Base-by-base conservation (phyloP, 306 rosid species). In the Prosopis cineraria region DNA sequence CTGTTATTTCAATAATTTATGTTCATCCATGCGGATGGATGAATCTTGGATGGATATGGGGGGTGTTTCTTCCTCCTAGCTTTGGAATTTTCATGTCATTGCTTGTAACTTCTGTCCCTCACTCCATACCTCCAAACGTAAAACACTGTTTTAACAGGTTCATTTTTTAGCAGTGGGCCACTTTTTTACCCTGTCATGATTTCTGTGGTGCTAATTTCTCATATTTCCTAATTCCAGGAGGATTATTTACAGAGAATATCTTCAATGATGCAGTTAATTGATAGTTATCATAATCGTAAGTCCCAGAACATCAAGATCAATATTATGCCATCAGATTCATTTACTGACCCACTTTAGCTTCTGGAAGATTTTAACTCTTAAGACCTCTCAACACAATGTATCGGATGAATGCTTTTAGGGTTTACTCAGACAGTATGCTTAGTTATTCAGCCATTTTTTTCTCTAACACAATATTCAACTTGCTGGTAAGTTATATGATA, bases 261-360 rank as follows among this genome's bases (percentile, higher is more conserved):
- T 27, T 11, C 19, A 43, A 40, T 19, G 45, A 53, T 77, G 22
- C 7, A 17, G 16, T 10, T 14, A 50, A 67, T 77, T 88, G 90
- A 86, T 73, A 59, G n/a, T n/a, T n/a, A n/a, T n/a, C n/a, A n/a
- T n/a, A n/a, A n/a, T n/a, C n/a, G 72, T 20, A 80, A 80, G 77
- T 80, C 87, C 48, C 84, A 82, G 77, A 80, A 31, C 40, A n/a
- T 78, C 9, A 64, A 58, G 20, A 67, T 68, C 44, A 84, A 53
- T 71, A n/a, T 3, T 48, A 82, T 60, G 84, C 47, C 80, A 20
- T 52, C 59, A 52, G 84, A 85, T 77, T 29, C 83, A 31, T 72
- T 44, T 34, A 80, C 75, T 65, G 63, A 73, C 39, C 67, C 3
- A 30, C 30, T 30, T 29, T 60, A 60, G 20, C 22, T 13, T 29